Conservation (phyloP, 331 rosid species). For the Rosa hybrid region DNA sequence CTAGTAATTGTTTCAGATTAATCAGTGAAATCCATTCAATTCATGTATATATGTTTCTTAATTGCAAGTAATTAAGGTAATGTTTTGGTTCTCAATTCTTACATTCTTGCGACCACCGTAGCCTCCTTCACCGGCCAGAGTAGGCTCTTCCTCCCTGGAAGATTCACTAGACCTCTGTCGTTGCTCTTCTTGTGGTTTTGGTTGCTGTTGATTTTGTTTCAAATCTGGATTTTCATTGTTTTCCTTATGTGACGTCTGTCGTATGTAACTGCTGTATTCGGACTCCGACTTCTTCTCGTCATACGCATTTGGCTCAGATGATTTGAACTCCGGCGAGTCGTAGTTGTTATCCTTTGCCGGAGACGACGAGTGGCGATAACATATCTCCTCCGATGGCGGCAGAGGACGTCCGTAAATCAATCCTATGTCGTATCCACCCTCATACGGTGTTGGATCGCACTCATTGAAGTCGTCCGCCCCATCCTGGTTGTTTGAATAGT, state of each 20-base stretch:
- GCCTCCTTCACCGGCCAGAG: conserved; percentile 11
- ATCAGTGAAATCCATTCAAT: background rate
- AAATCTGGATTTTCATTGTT: no score
- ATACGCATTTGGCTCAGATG: background rate
- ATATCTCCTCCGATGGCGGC: background rate
- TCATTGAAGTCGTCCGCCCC: background rate
- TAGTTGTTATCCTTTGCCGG: background rate
- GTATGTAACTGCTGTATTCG: background rate
- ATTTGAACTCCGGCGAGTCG: background rate
- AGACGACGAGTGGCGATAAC: background rate
- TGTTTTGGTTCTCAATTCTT: background rate
- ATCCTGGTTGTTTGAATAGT: background rate
- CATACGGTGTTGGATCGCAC: conserved; percentile 11
- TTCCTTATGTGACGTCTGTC: background rate
- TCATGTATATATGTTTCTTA: background rate
- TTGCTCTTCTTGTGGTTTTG: background rate
- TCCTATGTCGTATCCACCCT: conserved; percentile 15
- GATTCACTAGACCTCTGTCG: background rate
- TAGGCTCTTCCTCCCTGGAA: conserved; percentile 5
- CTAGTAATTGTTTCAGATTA: background rate
- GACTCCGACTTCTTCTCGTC: background rate
- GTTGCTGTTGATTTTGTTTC: background rate
- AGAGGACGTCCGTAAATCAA: conserved; percentile 14
- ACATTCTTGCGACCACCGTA: conserved; percentile 23
- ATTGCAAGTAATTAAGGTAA: background rate